Evolutionary conservation across 2,329 filamentous ascomycete genomes (phyloP).

Genomic region (Bipolaris oryzae): DNA sequence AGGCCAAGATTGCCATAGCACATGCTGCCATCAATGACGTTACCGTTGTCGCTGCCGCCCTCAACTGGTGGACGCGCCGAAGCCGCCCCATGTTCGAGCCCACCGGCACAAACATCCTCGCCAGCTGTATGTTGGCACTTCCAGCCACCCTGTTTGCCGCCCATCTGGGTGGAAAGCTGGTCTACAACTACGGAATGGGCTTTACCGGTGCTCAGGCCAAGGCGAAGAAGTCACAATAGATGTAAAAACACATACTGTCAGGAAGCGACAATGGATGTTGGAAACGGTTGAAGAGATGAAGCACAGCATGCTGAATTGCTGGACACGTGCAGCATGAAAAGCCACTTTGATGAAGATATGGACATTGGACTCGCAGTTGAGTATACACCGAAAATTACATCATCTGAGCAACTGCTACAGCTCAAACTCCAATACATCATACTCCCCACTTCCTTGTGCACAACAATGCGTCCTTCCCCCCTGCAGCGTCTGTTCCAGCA

Average conservation of each 20-base stretch:
- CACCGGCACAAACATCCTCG: constrained; percentile 43
- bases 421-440: constrained; percentile 7
- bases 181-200: constrained; percentile 56
- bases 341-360: no score
- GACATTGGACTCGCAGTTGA: no score
- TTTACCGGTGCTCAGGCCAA: constrained; percentile 38
- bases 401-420: background rate
- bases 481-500: constrained; percentile 15
- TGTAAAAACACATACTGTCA: background rate
- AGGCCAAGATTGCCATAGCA: constrained; percentile 50
- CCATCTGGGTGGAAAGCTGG: constrained; percentile 52
- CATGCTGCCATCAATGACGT: constrained; percentile 54
- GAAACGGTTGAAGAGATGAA: background rate
- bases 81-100: constrained; percentile 44
- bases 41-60: constrained; percentile 47
- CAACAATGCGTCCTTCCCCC: constrained; percentile 8
- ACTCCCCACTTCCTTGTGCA: background rate
- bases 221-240: constrained; percentile 35
- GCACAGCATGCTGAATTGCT: no score
- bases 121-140: constrained; percentile 45
- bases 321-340: no score
- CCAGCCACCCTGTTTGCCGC: constrained; percentile 49
- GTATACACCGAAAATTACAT: background rate
- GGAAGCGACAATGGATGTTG: background rate
- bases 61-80: constrained; percentile 53